These are phyloP conservation scores for Alternaria hordeiaustralica DNA, from an alignment of 2,329 filamentous ascomycete species.

Conservation along the genomic window DNA sequence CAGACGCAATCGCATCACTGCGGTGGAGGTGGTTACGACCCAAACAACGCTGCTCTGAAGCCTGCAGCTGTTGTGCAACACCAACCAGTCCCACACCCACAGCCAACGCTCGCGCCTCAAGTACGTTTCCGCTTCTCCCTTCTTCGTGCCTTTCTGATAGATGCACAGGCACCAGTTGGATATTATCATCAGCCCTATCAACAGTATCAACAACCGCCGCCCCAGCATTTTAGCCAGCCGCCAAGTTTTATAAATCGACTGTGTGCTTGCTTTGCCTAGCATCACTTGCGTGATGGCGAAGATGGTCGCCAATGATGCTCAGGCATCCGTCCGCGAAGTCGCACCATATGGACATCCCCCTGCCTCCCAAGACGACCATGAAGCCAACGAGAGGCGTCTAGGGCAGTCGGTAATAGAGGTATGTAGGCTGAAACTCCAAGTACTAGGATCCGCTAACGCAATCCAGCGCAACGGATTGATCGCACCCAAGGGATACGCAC, in stretches of 20 bases:
- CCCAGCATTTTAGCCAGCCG: slow-evolving; percentile 9
- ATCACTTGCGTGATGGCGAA: neutral
- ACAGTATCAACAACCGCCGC: slow-evolving; percentile 7
- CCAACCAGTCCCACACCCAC: slow-evolving; percentile 14
- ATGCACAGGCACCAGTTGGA: slow-evolving; percentile 8
- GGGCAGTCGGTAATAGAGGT: neutral
- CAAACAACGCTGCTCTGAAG: slow-evolving; percentile 13
- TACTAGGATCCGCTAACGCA: neutral
- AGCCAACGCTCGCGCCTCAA: slow-evolving; percentile 13
- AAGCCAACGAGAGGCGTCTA: neutral
- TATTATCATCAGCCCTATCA: slow-evolving; percentile 13
- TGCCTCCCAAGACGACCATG: neutral
- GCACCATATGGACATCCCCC: neutral
- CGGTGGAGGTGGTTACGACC: slow-evolving; percentile 24
- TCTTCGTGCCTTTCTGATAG: neutral
- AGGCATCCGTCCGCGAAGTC: slow-evolving; percentile 22
- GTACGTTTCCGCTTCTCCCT: neutral
- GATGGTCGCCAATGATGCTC: slow-evolving; percentile 17
- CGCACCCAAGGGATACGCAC: slow-evolving; percentile 26
- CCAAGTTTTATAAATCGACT: slow-evolving; percentile 28
- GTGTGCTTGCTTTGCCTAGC: slow-evolving; percentile 21
- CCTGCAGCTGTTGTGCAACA: slow-evolving; percentile 11
- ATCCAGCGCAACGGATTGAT: slow-evolving; percentile 18
- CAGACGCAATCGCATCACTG: slow-evolving; percentile 11
- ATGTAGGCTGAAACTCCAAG: fast-evolving